Conservation (phyloP, 495 filamentous ascomycete species). For the Bathelium albidoporum region DNA sequence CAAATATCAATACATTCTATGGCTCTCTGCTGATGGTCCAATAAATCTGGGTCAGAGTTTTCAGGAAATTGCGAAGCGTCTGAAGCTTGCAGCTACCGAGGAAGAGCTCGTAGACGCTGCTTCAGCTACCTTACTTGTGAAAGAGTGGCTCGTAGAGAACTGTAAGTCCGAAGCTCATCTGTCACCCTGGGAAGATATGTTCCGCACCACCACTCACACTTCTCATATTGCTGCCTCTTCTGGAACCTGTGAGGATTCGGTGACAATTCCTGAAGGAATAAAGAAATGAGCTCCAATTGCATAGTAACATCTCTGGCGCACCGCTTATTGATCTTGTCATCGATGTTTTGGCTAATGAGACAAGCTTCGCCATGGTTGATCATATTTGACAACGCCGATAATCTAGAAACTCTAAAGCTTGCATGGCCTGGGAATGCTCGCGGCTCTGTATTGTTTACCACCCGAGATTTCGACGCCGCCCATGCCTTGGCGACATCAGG, state of each 20-base stretch:
- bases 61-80: conserved; percentile 9
- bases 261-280: no score
- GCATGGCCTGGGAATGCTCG: conserved; percentile 15
- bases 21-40: conserved; percentile 19
- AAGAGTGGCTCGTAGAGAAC: conserved; percentile 16
- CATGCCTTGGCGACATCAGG: conserved; percentile 10
- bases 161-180: conserved; percentile 12
- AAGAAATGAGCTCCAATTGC: no score
- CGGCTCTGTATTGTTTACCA: conserved; percentile 18
- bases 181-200: no score
- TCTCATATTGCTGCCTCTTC: no score
- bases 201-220: no score
- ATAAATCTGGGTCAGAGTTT: conserved; percentile 20
- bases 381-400: conserved; percentile 21
- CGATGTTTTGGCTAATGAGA: background rate
- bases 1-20: conserved; percentile 22
- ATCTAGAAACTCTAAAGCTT: conserved; percentile 12
- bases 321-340: no score
- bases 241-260: no score
- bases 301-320: no score
- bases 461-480: conserved; percentile 13
- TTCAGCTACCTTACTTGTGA: conserved; percentile 13
- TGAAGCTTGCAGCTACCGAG: conserved; percentile 6
- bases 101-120: conserved; percentile 15
- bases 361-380: conserved; percentile 7